Conservation (phyloP, 2,329 filamentous ascomycete genomes). For the Arthrobotrys entomopaga region DNA sequence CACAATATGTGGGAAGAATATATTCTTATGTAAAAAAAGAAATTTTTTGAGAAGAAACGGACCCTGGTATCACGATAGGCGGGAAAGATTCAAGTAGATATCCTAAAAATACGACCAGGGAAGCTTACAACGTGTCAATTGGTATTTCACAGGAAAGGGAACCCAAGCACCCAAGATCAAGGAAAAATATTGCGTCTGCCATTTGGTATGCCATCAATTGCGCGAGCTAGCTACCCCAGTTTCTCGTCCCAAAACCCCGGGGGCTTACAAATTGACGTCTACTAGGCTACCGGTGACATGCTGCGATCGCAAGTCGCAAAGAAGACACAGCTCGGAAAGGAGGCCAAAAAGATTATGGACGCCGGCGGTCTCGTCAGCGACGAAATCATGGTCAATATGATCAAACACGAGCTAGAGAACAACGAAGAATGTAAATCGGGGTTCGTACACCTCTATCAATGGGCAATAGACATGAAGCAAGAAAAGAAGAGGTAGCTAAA, state of each 20-base stretch:
- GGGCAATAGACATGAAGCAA: too few species aligned
- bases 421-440: slow-evolving; percentile 97
- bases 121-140: slow-evolving; percentile 54
- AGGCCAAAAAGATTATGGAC: slow-evolving; percentile 99
- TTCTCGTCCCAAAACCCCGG: neutral
- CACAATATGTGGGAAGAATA: slow-evolving; percentile 3
- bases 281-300: slow-evolving; percentile 97
- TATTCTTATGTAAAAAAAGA: neutral
- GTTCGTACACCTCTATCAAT: slow-evolving; percentile 67
- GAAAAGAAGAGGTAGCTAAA: neutral
- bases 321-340: slow-evolving; percentile 91
- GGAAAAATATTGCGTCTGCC: slow-evolving; percentile 96
- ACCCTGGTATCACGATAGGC: too few species aligned
- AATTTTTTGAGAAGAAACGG: neutral
- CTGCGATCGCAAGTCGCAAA: slow-evolving; percentile 96
- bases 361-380: slow-evolving; percentile 96
- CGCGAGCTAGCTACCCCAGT: neutral
- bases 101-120: slow-evolving; percentile 25
- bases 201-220: slow-evolving; percentile 72
- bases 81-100: neutral
- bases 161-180: slow-evolving; percentile 98
- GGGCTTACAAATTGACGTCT: neutral
- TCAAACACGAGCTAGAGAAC: slow-evolving; percentile 92
- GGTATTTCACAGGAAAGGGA: slow-evolving; percentile 81
- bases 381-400: slow-evolving; percentile 99